Percentiles rank a stretch among this genome's conserved stretches.
Conservation (phyloP, 371 early-diverging fungal species). For the Rozella allomycis region DNA sequence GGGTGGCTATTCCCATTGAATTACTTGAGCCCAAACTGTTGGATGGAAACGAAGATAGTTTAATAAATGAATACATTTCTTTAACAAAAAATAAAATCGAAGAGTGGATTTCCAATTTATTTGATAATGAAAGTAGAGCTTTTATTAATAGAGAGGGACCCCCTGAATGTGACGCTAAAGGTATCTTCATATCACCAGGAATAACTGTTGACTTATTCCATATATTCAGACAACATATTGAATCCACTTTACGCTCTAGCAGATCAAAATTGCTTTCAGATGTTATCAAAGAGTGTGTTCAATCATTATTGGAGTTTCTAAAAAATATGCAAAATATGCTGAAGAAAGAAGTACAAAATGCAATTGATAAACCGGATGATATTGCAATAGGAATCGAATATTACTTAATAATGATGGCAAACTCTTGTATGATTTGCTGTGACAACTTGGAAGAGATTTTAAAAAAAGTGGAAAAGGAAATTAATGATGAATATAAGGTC, state of each 20-base stretch:
- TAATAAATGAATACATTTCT: constrained; percentile 64
- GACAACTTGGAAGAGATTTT: constrained; percentile 66
- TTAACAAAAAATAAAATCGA: constrained; percentile 57
- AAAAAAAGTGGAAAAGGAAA: constrained; percentile 34
- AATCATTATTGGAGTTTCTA: constrained; percentile 54
- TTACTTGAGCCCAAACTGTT: constrained; percentile 67
- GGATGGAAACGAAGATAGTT: constrained; percentile 69
- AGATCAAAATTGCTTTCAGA: constrained; percentile 64
- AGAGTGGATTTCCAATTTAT: constrained; percentile 75
- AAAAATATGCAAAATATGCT: constrained; percentile 49
- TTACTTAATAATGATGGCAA: constrained; percentile 78
- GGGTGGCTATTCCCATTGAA: constrained; percentile 69
- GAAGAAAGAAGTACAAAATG: constrained; percentile 42
- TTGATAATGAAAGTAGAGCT: constrained; percentile 52
- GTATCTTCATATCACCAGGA: constrained; percentile 51
- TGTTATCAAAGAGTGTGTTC: constrained; percentile 62
- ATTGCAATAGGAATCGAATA: constrained; percentile 60
- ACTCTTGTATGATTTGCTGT: constrained; percentile 65
- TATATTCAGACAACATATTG: constrained; percentile 88
- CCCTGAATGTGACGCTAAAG: constrained; percentile 53
- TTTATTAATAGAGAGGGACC: constrained; percentile 45
- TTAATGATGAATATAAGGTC: constrained; percentile 40
- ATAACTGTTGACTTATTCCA: constrained; percentile 72
- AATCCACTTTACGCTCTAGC: constrained; percentile 49
- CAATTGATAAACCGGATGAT: constrained; percentile 41